A percentile compares a stretch with the other conserved stretches of the same genome.
Evolutionary conservation across 2,329 filamentous ascomycete species (phyloP).

Genomic region (Thielaviopsis euricoi): DNA sequence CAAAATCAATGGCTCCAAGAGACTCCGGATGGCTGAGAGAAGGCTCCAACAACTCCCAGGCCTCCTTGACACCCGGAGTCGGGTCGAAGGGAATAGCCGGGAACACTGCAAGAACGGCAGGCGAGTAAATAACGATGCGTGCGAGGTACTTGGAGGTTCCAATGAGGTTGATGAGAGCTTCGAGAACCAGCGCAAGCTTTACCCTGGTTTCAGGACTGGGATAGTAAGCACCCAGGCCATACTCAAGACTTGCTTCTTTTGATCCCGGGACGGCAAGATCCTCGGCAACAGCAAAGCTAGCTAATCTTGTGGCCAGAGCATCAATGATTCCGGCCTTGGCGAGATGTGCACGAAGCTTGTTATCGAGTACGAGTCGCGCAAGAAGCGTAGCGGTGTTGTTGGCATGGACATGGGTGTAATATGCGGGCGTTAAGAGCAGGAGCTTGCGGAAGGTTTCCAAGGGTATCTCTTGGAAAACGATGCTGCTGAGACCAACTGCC

Average conservation of each 20-base stretch:
- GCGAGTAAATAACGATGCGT: slow-evolving; percentile 52
- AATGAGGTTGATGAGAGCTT: slow-evolving; percentile 62
- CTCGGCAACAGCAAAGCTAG: slow-evolving; percentile 49
- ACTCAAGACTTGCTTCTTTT: slow-evolving; percentile 34
- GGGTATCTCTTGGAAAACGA: neutral
- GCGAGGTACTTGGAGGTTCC: slow-evolving; percentile 65
- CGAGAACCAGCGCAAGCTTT: slow-evolving; percentile 53
- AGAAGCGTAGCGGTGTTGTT: slow-evolving; percentile 1
- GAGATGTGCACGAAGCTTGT: slow-evolving; percentile 22
- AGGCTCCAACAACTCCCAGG: slow-evolving; percentile 1
- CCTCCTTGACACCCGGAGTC: neutral
- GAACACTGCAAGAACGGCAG: slow-evolving; percentile 52
- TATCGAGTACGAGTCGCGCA: neutral
- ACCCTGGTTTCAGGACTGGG: slow-evolving; percentile 44
- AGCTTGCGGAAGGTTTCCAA: neutral
- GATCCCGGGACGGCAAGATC: slow-evolving; percentile 54
- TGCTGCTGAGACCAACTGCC: neutral
- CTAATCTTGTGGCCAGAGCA: slow-evolving; percentile 57
- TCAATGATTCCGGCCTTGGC: slow-evolving; percentile 61
- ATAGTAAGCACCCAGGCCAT: slow-evolving; percentile 39
- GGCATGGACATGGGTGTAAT: neutral
- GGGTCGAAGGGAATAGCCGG: slow-evolving; percentile 33
- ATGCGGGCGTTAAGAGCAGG: neutral
- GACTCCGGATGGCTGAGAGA: slow-evolving; percentile 12
- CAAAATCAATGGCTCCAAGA: slow-evolving; percentile 44